These are phyloP conservation scores for Botryotinia convoluta DNA, from an alignment of 2,329 filamentous ascomycete species.

Conservation along the genomic window DNA sequence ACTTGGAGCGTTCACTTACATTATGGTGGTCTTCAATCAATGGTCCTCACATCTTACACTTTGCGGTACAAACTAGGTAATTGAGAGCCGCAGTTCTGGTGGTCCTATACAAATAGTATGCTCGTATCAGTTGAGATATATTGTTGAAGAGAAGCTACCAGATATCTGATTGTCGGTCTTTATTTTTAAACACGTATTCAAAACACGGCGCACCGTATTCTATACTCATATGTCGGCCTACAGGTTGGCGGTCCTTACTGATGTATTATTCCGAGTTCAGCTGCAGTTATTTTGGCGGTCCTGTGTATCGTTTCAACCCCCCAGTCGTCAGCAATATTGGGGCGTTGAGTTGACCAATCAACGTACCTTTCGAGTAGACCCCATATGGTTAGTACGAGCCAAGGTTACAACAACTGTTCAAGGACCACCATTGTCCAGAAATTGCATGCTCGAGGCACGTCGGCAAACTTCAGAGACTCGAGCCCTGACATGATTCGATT, in stretches of 20 bases:
- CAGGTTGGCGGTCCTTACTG: neutral
- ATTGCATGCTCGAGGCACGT: neutral
- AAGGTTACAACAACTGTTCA: neutral
- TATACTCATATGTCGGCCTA: neutral
- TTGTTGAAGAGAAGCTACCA: neutral
- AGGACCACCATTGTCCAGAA: neutral
- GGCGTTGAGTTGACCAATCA: neutral
- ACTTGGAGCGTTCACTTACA: too few relatives aligned
- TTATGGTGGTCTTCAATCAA: neutral
- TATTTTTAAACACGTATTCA: neutral
- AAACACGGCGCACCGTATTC: neutral
- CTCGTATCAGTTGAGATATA: neutral
- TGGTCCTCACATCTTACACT: neutral
- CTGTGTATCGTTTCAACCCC: neutral
- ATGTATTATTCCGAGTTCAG: neutral
- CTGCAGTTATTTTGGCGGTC: neutral
- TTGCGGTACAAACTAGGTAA: neutral
- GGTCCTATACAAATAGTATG: neutral
- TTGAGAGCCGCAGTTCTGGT: neutral
- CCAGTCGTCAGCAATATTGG: neutral
- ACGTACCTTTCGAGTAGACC: too few relatives aligned
- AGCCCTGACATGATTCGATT: neutral
- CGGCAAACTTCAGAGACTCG: neutral
- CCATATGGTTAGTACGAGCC: neutral
- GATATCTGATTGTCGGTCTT: neutral